phyloP scores from a whole-genome alignment of 2,329 filamentous ascomycete genomes.

The Xylariaceae sp. region DNA sequence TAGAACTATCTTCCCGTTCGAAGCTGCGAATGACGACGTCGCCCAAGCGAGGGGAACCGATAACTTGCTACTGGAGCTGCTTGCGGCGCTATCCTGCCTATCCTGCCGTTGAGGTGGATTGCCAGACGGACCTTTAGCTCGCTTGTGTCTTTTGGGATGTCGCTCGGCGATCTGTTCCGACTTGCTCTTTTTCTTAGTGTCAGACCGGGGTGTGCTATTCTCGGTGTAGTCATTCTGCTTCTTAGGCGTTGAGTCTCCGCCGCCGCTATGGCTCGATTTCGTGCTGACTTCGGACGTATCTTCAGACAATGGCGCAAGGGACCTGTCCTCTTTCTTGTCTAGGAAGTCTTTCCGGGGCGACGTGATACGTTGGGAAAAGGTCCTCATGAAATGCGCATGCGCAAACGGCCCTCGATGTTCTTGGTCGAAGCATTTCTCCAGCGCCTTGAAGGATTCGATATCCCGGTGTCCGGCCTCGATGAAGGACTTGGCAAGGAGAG shows the following conservation, averaged over 20 bases:
- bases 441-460: conserved; percentile 63
- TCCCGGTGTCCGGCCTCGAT: conserved; percentile 65
- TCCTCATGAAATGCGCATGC: conserved; percentile 66
- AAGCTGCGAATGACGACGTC: conserved; percentile 33
- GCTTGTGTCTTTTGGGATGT: conserved; percentile 38
- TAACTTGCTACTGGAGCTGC: conserved; percentile 21
- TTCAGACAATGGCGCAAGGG: conserved; percentile 34
- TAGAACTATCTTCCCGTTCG: conserved; percentile 40
- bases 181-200: conserved; percentile 42
- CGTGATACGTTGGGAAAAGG: conserved; percentile 55
- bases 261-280: conserved; percentile 21
- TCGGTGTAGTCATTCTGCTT: conserved; percentile 29
- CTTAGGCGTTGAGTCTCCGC: conserved; percentile 18
- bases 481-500: conserved; percentile 65
- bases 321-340: conserved; percentile 38
- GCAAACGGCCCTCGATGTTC: conserved; percentile 61
- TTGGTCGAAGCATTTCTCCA: conserved; percentile 64
- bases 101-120: conserved; percentile 41
- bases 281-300: conserved; percentile 31
- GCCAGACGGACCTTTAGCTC: conserved; percentile 40
- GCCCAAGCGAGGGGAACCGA: conserved; percentile 33
- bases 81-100: conserved; percentile 34
- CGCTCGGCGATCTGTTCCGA: conserved; percentile 41
- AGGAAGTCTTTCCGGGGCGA: conserved; percentile 35
- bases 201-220: conserved; percentile 25